These are phyloP conservation scores for Cyberlindnera xishuangbannaensis DNA, from an alignment of 805 yeast genomes.

Conservation along the genomic window DNA sequence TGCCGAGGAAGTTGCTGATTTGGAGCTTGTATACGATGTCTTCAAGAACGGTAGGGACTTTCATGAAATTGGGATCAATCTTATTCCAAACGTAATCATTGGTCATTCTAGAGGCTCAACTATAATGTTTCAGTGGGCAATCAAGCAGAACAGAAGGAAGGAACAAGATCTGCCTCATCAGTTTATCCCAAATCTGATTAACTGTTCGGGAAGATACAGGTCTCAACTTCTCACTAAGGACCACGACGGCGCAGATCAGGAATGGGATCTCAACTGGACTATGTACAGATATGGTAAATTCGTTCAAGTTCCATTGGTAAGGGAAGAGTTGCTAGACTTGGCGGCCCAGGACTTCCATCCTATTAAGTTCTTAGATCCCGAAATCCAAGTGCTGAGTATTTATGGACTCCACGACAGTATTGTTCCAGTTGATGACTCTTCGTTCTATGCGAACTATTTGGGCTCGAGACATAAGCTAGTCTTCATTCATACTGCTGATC, in stretches of 20 bases:
- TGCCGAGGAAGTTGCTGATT: conserved; percentile 61
- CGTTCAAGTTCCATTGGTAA: conserved; percentile 36
- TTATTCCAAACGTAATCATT: conserved; percentile 51
- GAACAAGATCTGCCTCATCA: conserved; percentile 30
- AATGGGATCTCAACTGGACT: conserved; percentile 23
- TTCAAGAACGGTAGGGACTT: conserved; percentile 23
- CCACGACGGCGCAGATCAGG: conserved; percentile 17
- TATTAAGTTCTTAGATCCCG: conserved; percentile 37
- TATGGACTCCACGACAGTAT: conserved; percentile 67
- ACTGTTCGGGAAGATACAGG: conserved; percentile 67
- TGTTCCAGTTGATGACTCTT: conserved; percentile 60
- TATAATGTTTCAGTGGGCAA: conserved; percentile 70
- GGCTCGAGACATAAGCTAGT: conserved; percentile 49
- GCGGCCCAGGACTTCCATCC: conserved; percentile 40
- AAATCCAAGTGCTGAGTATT: conserved; percentile 56
- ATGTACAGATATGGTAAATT: conserved; percentile 48
- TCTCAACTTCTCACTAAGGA: conserved; percentile 15
- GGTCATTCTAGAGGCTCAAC: conserved; percentile 80
- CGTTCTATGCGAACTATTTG: conserved; percentile 51
- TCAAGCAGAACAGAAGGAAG: conserved; percentile 34
- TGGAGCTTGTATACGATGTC: conserved; percentile 38
- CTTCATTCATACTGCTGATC: conserved; percentile 69
- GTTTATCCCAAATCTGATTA: conserved; percentile 58
- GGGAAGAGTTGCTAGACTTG: conserved; percentile 45
- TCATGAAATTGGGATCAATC: conserved; percentile 30